phyloP scores from a whole-genome alignment of 2,329 filamentous ascomycete genomes.

The Cercospora berteroae region DNA sequence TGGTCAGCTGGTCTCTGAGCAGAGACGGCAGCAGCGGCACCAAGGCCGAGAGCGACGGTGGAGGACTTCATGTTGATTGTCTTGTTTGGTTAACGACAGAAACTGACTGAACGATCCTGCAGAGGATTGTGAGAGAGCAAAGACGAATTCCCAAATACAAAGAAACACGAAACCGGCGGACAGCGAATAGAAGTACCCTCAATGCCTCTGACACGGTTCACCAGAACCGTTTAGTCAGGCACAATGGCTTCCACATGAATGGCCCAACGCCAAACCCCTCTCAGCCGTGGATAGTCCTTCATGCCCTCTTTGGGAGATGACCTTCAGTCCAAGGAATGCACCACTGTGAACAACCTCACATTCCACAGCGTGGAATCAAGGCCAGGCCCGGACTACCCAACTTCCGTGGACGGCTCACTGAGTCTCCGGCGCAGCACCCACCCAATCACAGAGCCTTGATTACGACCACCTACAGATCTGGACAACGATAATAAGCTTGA shows the following conservation, averaged over 20 bases:
- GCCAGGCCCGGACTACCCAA: background rate
- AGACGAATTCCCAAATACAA: background rate
- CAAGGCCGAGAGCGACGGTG: constrained; percentile 21
- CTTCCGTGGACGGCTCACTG: constrained; percentile 1
- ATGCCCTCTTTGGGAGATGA: constrained; percentile 1
- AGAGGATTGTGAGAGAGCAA: background rate
- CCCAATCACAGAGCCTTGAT: constrained; percentile 3
- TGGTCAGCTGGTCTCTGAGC: constrained; percentile 50
- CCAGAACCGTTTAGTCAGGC: constrained; percentile 1
- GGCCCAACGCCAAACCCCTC: constrained; percentile 1
- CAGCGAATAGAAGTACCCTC: constrained; percentile 16
- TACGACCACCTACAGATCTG: background rate
- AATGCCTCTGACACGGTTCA: constrained; percentile 3
- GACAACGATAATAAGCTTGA: constrained; percentile 7
- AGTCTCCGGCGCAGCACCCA: background rate
- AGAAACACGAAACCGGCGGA: background rate
- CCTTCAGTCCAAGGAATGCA: background rate
- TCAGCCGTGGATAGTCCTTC: background rate
- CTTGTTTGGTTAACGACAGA: background rate
- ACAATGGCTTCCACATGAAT: background rate
- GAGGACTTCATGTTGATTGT: constrained; percentile 21
- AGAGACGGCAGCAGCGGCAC: constrained; percentile 26
- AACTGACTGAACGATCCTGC: background rate
- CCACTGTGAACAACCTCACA: background rate
- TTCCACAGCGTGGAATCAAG: background rate